These are phyloP conservation scores for Leptoxyphium fumago DNA, from an alignment of 2,329 filamentous ascomycete species.

Conservation along the genomic window DNA sequence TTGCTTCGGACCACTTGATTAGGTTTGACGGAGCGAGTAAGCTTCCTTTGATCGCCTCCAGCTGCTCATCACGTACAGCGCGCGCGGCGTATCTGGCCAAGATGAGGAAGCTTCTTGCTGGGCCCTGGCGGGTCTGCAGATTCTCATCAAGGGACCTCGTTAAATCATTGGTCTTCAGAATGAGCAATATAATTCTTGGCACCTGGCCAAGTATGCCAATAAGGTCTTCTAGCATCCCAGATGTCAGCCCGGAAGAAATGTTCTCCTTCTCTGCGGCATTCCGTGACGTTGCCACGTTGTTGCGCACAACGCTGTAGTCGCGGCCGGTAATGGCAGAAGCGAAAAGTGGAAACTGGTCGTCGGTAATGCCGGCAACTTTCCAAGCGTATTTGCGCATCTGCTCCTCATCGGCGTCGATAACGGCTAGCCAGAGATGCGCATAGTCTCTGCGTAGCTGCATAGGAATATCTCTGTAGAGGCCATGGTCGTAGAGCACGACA, in stretches of 20 bases:
- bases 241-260: slow-evolving; percentile 72
- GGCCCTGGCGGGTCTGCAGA: slow-evolving; percentile 55
- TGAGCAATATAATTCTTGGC: slow-evolving; percentile 80
- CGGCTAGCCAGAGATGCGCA: slow-evolving; percentile 92
- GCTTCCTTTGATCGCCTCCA: slow-evolving; percentile 37
- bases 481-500: slow-evolving; percentile 91
- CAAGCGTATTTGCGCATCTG: slow-evolving; percentile 79
- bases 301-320: slow-evolving; percentile 63
- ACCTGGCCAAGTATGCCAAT: slow-evolving; percentile 80
- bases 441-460: slow-evolving; percentile 65
- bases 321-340: slow-evolving; percentile 91
- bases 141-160: slow-evolving; percentile 89
- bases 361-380: slow-evolving; percentile 76
- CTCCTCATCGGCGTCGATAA: slow-evolving; percentile 75
- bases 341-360: slow-evolving; percentile 87
- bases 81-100: slow-evolving; percentile 48
- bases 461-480: slow-evolving; percentile 86
- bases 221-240: slow-evolving; percentile 76
- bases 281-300: slow-evolving; percentile 43
- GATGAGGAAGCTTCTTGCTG: slow-evolving; percentile 48
- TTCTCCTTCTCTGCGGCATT: slow-evolving; percentile 66
- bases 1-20: slow-evolving; percentile 35
- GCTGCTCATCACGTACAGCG: slow-evolving; percentile 46
- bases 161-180: slow-evolving; percentile 94
- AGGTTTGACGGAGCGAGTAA: slow-evolving; percentile 39